A percentile compares a stretch with the other conserved stretches of the same genome.
Conservation (phyloP, 371 early-diverging fungal genomes). For the Syncephalis fuscata region DNA sequence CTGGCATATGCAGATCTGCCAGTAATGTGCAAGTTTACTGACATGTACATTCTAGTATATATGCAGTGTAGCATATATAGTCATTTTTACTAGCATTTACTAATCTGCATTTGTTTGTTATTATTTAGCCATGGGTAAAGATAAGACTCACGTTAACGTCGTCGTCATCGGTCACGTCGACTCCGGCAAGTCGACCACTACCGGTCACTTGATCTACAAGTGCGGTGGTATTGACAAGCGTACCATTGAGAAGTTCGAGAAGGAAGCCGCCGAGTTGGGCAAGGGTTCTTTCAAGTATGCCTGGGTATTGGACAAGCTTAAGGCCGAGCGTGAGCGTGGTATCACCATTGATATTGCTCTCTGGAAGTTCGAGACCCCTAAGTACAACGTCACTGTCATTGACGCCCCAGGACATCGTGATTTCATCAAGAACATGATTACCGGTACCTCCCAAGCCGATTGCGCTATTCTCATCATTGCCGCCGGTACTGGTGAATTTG, state of each 20-base stretch:
- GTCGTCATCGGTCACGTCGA: slow-evolving; percentile 99
- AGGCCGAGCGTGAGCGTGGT: slow-evolving; percentile 97
- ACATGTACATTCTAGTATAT: no score
- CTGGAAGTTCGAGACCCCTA: slow-evolving; percentile 95
- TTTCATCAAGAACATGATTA: slow-evolving; percentile 99
- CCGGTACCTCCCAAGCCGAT: slow-evolving; percentile 94
- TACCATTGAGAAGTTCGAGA: slow-evolving; percentile 98
- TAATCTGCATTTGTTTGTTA: no score
- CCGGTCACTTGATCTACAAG: slow-evolving; percentile 98
- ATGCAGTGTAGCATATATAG: no score
- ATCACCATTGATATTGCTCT: slow-evolving; percentile 95
- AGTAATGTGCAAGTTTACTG: no score
- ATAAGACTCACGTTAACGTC: slow-evolving; percentile 89
- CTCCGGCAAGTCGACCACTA: slow-evolving; percentile 90
- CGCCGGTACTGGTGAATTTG: slow-evolving; percentile 93
- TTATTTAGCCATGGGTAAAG: slow-evolving; percentile 61
- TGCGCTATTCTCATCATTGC: slow-evolving; percentile 95
- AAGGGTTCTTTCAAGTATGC: slow-evolving; percentile 98
- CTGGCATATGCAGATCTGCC: no score
- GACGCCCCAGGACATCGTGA: slow-evolving; percentile 99
- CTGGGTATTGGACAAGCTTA: slow-evolving; percentile 93
- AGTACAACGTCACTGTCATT: slow-evolving; percentile 88
- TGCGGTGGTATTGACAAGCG: slow-evolving; percentile 98
- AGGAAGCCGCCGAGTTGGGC: slow-evolving; percentile 96
- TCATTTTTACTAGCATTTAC: no score